Conservation (phyloP, 768 basidiomycete genomes). For the Leccinum boreale region DNA sequence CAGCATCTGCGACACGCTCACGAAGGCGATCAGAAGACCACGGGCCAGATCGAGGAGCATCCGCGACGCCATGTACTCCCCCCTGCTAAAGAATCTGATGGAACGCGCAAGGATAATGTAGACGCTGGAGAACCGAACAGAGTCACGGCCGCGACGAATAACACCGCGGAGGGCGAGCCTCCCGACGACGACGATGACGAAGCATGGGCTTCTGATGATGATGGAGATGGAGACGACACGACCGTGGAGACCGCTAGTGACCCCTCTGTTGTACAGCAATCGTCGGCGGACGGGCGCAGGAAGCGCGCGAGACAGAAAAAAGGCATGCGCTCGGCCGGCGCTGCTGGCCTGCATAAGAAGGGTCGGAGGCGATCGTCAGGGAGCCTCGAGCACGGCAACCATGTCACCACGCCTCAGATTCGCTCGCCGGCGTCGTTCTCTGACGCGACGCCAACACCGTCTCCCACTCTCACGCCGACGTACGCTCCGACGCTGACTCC, state of each 20-base stretch:
- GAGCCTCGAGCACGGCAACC: background rate
- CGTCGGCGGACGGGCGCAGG: slow-evolving; percentile 10
- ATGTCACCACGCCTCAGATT: background rate
- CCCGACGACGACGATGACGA: slow-evolving; percentile 39
- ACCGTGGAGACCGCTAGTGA: background rate
- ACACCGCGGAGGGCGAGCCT: slow-evolving; percentile 11
- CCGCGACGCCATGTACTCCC: slow-evolving; percentile 14
- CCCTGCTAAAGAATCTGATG: slow-evolving; percentile 10
- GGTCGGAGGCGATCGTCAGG: slow-evolving; percentile 12
- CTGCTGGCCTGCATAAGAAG: slow-evolving; percentile 4
- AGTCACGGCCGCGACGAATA: background rate
- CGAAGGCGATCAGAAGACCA: slow-evolving; percentile 21
- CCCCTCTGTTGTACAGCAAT: slow-evolving; percentile 4
- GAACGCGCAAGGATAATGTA: slow-evolving; percentile 6
- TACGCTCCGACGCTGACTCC: background rate
- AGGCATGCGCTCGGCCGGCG: slow-evolving; percentile 8
- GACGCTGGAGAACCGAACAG: background rate
- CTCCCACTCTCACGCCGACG: background rate
- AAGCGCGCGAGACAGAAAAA: slow-evolving; percentile 27
- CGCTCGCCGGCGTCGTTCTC: background rate
- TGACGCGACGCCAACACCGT: background rate
- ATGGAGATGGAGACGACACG: slow-evolving; percentile 36
- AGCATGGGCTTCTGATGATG: slow-evolving; percentile 56
- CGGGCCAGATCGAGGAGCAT: slow-evolving; percentile 20
- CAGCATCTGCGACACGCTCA: slow-evolving; percentile 15